These are phyloP conservation scores for Aphanomyces invadans DNA, from an alignment of 352 stramenopile genomes.

Conservation along the genomic window DNA sequence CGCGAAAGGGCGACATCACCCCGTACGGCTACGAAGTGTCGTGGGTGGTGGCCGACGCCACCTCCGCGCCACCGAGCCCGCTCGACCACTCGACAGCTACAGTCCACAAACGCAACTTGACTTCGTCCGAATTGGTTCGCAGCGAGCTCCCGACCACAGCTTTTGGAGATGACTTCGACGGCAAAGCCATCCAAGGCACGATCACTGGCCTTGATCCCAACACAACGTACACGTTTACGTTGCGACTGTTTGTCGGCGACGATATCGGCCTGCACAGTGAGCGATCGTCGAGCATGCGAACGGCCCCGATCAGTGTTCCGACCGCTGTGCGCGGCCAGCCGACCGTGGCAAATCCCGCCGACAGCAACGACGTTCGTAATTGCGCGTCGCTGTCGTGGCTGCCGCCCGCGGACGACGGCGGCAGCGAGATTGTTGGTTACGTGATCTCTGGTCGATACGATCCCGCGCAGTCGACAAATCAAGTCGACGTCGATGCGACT, in stretches of 20 bases:
- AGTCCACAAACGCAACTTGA: conserved; percentile 35
- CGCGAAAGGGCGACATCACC: conserved; percentile 52
- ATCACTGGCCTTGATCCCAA: conserved; percentile 45
- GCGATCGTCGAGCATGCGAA: conserved; percentile 39
- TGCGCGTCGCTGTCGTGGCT: conserved; percentile 56
- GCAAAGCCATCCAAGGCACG: conserved; percentile 57
- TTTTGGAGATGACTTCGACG: conserved; percentile 73
- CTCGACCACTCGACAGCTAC: too few relatives aligned
- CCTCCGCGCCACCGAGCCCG: too few relatives aligned
- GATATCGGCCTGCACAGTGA: conserved; percentile 44
- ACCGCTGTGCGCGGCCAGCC: conserved; percentile 39
- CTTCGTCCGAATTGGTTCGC: conserved; percentile 39
- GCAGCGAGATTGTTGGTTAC: conserved; percentile 41
- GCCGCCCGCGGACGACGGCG: conserved; percentile 44
- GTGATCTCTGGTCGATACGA: conserved; percentile 29
- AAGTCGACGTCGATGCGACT: too few relatives aligned
- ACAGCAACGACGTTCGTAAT: conserved; percentile 7
- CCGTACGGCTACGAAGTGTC: conserved; percentile 57
- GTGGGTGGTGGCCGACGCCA: conserved; percentile 33
- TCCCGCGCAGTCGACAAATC: not conserved
- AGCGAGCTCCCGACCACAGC: conserved; percentile 52
- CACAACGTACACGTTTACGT: conserved; percentile 57
- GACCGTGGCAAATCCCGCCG: conserved; percentile 4
- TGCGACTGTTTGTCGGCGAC: conserved; percentile 60
- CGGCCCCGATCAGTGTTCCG: conserved; percentile 35